These are phyloP conservation scores for Blastobotrys terrestris DNA, from an alignment of 805 yeast genomes.

Conservation along the genomic window DNA sequence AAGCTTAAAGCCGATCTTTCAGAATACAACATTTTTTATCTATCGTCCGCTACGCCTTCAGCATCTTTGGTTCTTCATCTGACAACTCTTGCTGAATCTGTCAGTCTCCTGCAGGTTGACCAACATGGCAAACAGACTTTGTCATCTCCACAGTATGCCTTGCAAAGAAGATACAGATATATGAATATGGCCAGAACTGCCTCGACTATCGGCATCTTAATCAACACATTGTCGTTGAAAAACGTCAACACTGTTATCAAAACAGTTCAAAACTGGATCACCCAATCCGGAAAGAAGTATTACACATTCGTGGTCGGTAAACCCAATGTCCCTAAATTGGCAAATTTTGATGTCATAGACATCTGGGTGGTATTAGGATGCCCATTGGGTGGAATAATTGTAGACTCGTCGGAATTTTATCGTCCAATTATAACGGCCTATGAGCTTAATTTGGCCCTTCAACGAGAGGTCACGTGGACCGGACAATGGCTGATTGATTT, in stretches of 20 bases:
- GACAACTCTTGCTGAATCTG: slow-evolving; percentile 58
- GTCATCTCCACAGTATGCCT: slow-evolving; percentile 55
- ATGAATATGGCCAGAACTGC: slow-evolving; percentile 90
- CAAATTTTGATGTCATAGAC: slow-evolving; percentile 91
- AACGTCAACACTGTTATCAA: slow-evolving; percentile 67
- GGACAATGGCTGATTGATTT: slow-evolving; percentile 91
- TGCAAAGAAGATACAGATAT: slow-evolving; percentile 75
- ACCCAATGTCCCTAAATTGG: slow-evolving; percentile 94
- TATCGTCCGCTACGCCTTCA: slow-evolving; percentile 47
- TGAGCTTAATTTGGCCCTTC: slow-evolving; percentile 76
- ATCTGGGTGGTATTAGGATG: slow-evolving; percentile 95
- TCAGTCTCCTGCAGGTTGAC: slow-evolving; percentile 45
- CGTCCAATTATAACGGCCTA: slow-evolving; percentile 93
- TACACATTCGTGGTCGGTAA: slow-evolving; percentile 95
- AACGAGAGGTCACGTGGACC: slow-evolving; percentile 76
- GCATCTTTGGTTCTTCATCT: slow-evolving; percentile 72
- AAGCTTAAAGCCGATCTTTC: slow-evolving; percentile 25
- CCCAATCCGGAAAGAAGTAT: slow-evolving; percentile 78
- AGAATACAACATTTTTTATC: slow-evolving; percentile 59
- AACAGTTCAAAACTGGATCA: slow-evolving; percentile 53
- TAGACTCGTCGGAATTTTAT: slow-evolving; percentile 71
- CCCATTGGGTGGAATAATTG: slow-evolving; percentile 84
- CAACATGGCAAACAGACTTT: slow-evolving; percentile 18
- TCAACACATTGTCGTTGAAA: slow-evolving; percentile 78
- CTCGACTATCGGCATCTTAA: slow-evolving; percentile 84